Base-by-base conservation (phyloP, 2,329 filamentous ascomycete species). In the Cylindrodendrum hubeiense region DNA sequence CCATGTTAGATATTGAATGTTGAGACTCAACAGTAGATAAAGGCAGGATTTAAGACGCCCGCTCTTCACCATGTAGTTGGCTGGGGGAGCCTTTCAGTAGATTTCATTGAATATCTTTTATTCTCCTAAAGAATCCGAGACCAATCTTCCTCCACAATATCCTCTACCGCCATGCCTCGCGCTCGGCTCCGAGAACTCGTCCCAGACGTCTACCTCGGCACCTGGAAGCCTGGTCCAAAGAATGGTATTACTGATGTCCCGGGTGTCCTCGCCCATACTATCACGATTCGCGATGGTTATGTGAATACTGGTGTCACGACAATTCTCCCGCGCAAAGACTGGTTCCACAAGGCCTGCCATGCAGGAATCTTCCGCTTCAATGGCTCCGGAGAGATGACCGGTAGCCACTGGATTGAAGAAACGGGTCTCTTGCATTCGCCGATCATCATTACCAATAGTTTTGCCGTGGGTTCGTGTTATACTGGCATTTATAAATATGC, bases 311-410 rank as follows among this genome's bases (percentile, higher is more conserved):
- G 83, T 56, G 76, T 84, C 13, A 85, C 83, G 2, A 80, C 80
- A 50, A 83, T 85, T 65, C 71, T 84, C 7, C 83, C 83, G 0
- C 80, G 81, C 12, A 56, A 26, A 6, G 54, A 63, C 3, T 63
- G 60, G 60, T 79, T 82, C 71, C 63, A 79, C 39, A 77, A 79
- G 5, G 82, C 82, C 49, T 82, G 82, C 68, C 82, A 85, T 47
- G 80, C 83, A 5, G 82, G 81, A n/a, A 68, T 85, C 46, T 89
- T 89, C 76, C 82, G 84, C 66, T 89, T 90, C 80, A 91, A 90
- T 70, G 88, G 89, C 59, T 85, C 85, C 41, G 88, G 89, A 34
- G 87, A 90, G 75, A 81, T 90, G 79, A 90, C 88, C 0, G 88
- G 88, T 6, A 80, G 79, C 9, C 86, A 90, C 70, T 88, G 86